Percentiles rank a stretch among this genome's conserved stretches.
Conservation (phyloP, 106 monocot species). For the Dendrobium officinale region DNA sequence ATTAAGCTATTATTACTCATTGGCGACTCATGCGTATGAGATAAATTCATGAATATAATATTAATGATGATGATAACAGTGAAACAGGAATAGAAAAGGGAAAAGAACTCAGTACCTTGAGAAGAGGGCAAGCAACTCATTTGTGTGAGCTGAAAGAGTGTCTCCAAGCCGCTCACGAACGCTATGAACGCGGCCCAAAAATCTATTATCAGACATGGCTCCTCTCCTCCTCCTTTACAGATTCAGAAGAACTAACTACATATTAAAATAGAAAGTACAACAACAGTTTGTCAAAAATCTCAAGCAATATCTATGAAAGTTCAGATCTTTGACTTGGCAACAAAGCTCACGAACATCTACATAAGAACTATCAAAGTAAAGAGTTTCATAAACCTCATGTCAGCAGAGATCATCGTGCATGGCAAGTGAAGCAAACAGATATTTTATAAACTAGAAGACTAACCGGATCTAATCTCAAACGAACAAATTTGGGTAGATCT, state of each 20-base stretch:
- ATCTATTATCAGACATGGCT: conserved; percentile 25
- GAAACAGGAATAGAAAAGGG: not conserved
- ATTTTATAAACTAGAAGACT: not conserved
- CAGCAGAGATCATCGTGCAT: not conserved
- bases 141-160: conserved; percentile 58
- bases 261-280: not conserved
- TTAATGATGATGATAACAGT: not conserved
- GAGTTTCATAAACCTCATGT: not conserved
- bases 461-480: not conserved
- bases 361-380: not conserved
- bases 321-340: conserved; percentile 1
- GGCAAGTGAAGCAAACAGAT: not conserved
- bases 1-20: not conserved
- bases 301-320: not conserved
- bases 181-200: conserved; percentile 41
- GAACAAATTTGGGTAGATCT: not conserved
- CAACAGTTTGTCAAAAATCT: not conserved
- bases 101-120: conserved; percentile 36
- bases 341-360: not conserved
- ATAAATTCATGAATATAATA: not conserved
- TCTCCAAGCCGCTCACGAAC: conserved; percentile 59
- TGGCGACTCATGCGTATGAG: not conserved
- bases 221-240: conserved; percentile 16
- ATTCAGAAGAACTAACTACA: not conserved
- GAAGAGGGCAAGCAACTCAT: conserved; percentile 57